Evolutionary conservation across 1,284 basidiomycete species (phyloP).

Genomic region (Ceratobasidium sp.): DNA sequence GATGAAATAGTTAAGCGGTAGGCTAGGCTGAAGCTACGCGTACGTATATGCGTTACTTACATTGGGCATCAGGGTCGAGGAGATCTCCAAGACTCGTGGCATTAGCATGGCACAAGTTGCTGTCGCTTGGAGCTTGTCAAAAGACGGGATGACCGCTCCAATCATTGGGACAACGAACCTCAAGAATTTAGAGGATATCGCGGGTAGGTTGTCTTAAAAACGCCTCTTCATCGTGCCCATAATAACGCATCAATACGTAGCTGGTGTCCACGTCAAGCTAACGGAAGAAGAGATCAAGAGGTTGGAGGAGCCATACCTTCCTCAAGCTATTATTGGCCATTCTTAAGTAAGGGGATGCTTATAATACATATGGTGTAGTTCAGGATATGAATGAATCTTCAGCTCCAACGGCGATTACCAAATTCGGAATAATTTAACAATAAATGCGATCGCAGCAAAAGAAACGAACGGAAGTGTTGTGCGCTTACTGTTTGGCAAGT

Average conservation of each 20-base stretch:
- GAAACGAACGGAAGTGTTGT: no score
- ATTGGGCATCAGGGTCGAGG: slow-evolving; percentile 46
- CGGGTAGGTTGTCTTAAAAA: slow-evolving; percentile 49
- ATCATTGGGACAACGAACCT: slow-evolving; percentile 69
- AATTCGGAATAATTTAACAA: no score
- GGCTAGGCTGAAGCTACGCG: slow-evolving; percentile 11
- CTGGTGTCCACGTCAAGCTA: slow-evolving; percentile 53
- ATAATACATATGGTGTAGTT: no score
- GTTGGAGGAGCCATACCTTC: slow-evolving; percentile 58
- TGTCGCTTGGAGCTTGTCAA: slow-evolving; percentile 43
- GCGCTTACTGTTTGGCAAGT: no score
- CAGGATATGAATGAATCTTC: no score
- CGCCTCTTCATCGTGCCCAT: background rate
- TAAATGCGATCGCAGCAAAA: no score
- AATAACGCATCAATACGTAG: slow-evolving; percentile 33
- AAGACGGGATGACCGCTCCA: slow-evolving; percentile 63
- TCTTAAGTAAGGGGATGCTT: no score
- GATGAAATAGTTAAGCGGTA: slow-evolving; percentile 53
- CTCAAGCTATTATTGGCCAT: slow-evolving; percentile 52
- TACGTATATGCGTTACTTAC: background rate
- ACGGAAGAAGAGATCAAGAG: slow-evolving; percentile 57
- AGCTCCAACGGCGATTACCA: no score
- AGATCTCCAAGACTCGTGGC: slow-evolving; percentile 49
- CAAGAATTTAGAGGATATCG: slow-evolving; percentile 65
- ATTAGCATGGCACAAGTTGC: slow-evolving; percentile 37